Evolutionary conservation across 75 land plant species (phyloP).

Genomic region (Pinus taeda): DNA sequence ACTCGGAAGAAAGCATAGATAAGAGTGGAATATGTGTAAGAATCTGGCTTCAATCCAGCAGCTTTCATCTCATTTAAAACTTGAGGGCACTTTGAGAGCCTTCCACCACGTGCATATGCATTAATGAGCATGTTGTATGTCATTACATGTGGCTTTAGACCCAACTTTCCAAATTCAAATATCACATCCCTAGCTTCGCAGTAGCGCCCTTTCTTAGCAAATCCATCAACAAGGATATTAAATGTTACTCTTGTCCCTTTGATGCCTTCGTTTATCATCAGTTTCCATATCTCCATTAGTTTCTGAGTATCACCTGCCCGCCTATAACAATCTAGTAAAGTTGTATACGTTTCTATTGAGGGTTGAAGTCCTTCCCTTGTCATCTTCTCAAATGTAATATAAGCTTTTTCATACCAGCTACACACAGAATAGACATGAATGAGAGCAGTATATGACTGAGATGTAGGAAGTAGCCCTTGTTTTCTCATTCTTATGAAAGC

Average conservation of each 20-base stretch:
- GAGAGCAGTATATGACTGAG: slow-evolving; percentile 79
- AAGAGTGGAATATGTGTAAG: slow-evolving; percentile 75
- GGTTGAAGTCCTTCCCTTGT: slow-evolving; percentile 56
- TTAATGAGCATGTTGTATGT: slow-evolving; percentile 87
- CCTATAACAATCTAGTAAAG: slow-evolving; percentile 76
- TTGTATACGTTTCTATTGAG: slow-evolving; percentile 79
- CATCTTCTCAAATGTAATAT: slow-evolving; percentile 74
- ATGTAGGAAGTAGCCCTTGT: slow-evolving; percentile 59
- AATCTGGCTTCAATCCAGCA: slow-evolving; percentile 67
- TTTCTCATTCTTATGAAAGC: slow-evolving; percentile 72
- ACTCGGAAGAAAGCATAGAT: slow-evolving; percentile 82
- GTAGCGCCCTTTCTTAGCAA: slow-evolving; percentile 76
- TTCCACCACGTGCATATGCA: slow-evolving; percentile 84
- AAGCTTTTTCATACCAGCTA: slow-evolving; percentile 84
- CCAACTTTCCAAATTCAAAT: slow-evolving; percentile 63
- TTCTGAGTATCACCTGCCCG: slow-evolving; percentile 60
- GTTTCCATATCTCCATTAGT: slow-evolving; percentile 69
- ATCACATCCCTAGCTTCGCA: slow-evolving; percentile 77
- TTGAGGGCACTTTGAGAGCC: slow-evolving; percentile 52
- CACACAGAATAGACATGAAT: slow-evolving; percentile 73
- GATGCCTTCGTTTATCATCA: slow-evolving; percentile 51
- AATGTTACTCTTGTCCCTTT: slow-evolving; percentile 71
- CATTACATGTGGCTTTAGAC: slow-evolving; percentile 63
- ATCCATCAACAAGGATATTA: slow-evolving; percentile 79
- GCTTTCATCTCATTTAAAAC: slow-evolving; percentile 74